phyloP scores from a whole-genome alignment of 2,329 filamentous ascomycete species.

The Sporothrix variecibatus region DNA sequence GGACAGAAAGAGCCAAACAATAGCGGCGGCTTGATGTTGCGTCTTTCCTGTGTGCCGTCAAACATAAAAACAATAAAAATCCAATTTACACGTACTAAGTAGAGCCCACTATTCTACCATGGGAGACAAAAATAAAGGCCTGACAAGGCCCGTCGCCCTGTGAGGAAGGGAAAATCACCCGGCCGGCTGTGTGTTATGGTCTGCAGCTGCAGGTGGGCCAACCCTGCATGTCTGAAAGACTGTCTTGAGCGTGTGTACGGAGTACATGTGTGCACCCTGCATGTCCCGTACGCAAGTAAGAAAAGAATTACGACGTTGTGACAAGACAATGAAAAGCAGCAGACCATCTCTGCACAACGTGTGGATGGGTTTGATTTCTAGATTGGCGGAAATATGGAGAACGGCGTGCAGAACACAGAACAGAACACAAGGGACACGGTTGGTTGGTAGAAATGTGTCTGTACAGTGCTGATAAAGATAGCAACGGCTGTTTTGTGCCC shows the following conservation, averaged over 20 bases:
- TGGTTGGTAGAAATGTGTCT: background rate
- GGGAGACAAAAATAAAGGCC: background rate
- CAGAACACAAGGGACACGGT: background rate
- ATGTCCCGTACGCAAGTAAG: background rate
- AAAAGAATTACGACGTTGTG: too few species aligned
- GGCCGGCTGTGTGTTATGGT: background rate
- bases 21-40: background rate
- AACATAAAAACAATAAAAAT: background rate
- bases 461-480: constrained; percentile 2
- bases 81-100: background rate
- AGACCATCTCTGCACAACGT: background rate
- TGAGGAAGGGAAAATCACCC: constrained; percentile 14
- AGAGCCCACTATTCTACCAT: background rate
- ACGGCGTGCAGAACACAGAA: background rate
- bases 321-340: background rate
- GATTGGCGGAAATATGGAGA: background rate
- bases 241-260: background rate
- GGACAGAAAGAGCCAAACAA: background rate
- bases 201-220: constrained; percentile 15
- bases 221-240: constrained; percentile 9
- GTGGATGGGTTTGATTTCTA: background rate
- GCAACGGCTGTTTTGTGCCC: background rate
- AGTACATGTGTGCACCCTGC: background rate
- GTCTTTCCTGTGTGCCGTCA: constrained; percentile 3
- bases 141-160: constrained; percentile 8